Evolutionary conservation across 2,329 filamentous ascomycete species (phyloP).

Genomic region (Fusarium sp.): DNA sequence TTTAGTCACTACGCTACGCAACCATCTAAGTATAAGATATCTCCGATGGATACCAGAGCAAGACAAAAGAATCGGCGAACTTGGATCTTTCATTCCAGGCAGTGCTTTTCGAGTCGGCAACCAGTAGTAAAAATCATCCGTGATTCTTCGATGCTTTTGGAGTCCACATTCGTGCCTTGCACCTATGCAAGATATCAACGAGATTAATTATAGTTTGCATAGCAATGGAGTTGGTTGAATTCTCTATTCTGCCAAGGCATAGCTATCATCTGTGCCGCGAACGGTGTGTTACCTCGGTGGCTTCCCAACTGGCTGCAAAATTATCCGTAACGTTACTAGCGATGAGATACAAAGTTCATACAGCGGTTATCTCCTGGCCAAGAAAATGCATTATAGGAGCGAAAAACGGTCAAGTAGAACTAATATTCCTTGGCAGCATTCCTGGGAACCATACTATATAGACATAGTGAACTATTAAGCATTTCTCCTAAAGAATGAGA

Average conservation of each 20-base stretch:
- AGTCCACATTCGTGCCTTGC: neutral
- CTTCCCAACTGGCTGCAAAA: neutral
- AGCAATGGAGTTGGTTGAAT: no score
- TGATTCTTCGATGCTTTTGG: neutral
- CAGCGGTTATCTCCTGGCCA: no score
- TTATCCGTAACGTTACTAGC: neutral
- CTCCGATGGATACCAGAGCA: no score
- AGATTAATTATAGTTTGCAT: no score
- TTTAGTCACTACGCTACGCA: neutral
- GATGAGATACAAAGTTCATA: neutral
- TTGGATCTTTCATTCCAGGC: neutral
- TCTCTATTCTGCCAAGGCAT: neutral
- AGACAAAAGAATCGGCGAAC: neutral
- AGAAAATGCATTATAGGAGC: neutral
- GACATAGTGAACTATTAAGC: neutral
- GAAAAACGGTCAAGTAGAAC: neutral
- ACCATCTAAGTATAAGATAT: neutral
- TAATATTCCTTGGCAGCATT: neutral
- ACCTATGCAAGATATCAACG: no score
- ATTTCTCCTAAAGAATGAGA: neutral
- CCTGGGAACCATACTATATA: neutral
- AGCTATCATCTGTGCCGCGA: neutral
- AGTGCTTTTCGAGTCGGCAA: neutral
- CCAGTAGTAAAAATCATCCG: rapidly evolving
- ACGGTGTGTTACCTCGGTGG: neutral